Percentiles rank a stretch among this genome's conserved stretches.
Conservation (phyloP, 352 stramenopile genomes). For the Globisporangium abappressorium region DNA sequence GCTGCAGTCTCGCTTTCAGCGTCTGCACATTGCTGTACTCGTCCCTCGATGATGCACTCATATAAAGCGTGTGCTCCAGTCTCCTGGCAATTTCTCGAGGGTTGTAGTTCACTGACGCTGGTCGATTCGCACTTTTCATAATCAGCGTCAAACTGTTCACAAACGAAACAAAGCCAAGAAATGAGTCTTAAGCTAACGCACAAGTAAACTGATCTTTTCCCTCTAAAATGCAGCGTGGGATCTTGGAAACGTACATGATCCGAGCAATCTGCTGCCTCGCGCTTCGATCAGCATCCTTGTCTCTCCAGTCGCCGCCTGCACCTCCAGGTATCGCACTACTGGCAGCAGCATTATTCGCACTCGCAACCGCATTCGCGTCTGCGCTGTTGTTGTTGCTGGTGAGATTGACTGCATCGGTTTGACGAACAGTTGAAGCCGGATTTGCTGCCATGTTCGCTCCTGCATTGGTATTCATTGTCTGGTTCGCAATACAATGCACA, state of each 20-base stretch:
- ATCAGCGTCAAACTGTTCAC: conserved; percentile 76
- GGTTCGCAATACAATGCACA: not conserved
- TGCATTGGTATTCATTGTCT: conserved; percentile 19
- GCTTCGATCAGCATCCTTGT: conserved; percentile 80
- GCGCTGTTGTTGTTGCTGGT: conserved; percentile 12
- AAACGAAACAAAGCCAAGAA: conserved; percentile 3
- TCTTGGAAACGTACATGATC: conserved; percentile 70
- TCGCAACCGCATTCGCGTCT: conserved; percentile 16
- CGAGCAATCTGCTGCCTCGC: conserved; percentile 83
- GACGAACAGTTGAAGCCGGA: conserved; percentile 6
- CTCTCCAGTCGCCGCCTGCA: conserved; percentile 63
- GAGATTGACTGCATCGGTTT: conserved; percentile 14
- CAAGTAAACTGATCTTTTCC: not conserved
- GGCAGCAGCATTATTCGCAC: conserved; percentile 5
- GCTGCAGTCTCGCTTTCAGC: conserved; percentile 77
- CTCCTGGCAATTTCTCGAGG: conserved; percentile 80
- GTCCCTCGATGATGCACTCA: conserved; percentile 77
- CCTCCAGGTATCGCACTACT: conserved; percentile 18
- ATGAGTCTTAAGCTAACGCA: not conserved
- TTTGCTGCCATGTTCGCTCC: conserved; percentile 1
- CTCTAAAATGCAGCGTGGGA: not conserved
- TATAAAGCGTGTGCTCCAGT: conserved; percentile 86
- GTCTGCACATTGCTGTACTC: conserved; percentile 89
- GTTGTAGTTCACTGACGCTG: conserved; percentile 88
- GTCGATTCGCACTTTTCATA: conserved; percentile 87